Evolutionary conservation across 2,329 filamentous ascomycete genomes (phyloP).

Genomic region (Moelleriella libera): DNA sequence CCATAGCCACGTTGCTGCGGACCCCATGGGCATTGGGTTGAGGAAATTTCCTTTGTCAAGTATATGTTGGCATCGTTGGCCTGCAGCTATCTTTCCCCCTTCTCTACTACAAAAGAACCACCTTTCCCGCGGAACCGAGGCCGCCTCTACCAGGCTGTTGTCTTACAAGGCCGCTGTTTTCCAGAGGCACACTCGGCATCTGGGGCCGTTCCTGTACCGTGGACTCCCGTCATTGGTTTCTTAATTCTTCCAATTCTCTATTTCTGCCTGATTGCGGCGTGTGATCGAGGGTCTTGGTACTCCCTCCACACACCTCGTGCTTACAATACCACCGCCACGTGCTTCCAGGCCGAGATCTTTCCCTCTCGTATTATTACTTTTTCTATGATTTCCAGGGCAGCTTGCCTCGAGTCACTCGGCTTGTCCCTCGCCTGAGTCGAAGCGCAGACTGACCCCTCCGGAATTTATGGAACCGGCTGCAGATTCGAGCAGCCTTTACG

Average conservation of each 20-base stretch:
- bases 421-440: too few species aligned
- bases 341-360: background rate
- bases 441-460: background rate
- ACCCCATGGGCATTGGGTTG: background rate
- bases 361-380: background rate
- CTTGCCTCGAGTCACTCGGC: background rate
- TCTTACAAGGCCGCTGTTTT: slow-evolving; percentile 1
- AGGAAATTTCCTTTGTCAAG: background rate
- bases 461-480: background rate
- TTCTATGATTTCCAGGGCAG: background rate
- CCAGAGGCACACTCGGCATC: slow-evolving; percentile 1
- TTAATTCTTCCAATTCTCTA: background rate
- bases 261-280: background rate
- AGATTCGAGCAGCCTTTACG: too few species aligned
- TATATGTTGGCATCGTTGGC: background rate
- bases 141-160: slow-evolving; percentile 1
- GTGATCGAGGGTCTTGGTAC: slow-evolving; percentile 1
- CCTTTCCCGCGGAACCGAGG: slow-evolving; percentile 2
- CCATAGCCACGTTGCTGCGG: background rate
- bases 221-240: background rate
- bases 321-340: slow-evolving; percentile 3
- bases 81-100: background rate
- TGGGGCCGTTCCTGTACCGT: slow-evolving; percentile 1
- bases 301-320: slow-evolving; percentile 1
- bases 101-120: background rate